Conservation (phyloP, 257 asterid genomes). For the Capsicum chinense region DNA sequence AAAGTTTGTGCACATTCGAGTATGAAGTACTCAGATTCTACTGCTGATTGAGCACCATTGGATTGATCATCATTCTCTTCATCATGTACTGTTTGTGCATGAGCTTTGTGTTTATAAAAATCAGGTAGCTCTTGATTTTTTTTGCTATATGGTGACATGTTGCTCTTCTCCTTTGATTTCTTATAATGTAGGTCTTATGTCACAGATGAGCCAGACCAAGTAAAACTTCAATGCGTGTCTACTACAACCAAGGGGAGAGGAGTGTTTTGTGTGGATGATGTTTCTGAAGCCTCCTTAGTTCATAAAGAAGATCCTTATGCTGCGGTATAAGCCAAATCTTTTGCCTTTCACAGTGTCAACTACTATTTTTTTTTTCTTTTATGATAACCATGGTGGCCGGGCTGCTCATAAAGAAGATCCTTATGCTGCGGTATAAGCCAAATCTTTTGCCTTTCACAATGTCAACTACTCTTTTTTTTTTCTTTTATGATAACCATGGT, state of each 20-base stretch:
- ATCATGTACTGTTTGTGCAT: background rate
- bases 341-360: background rate
- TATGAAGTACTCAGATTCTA: background rate
- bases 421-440: constrained; percentile 75
- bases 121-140: background rate
- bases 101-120: background rate
- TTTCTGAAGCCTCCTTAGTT: constrained; percentile 72
- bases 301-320: constrained; percentile 89
- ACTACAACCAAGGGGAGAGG: constrained; percentile 79
- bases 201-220: constrained; percentile 69
- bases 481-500: too few species aligned
- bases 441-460: background rate
- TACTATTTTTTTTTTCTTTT: background rate
- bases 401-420: constrained; percentile 73
- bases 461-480: constrained; percentile 4
- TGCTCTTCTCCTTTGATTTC: constrained; percentile 49
- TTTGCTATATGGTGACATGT: constrained; percentile 33
- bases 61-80: background rate
- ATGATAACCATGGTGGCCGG: background rate
- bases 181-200: constrained; percentile 72
- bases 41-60: background rate
- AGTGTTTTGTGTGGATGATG: constrained; percentile 59
- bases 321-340: constrained; percentile 59
- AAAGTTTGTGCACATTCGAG: constrained; percentile 23
- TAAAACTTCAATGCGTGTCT: constrained; percentile 53